Base-by-base conservation (phyloP, 495 filamentous ascomycete species). In the Tuber indicum region DNA sequence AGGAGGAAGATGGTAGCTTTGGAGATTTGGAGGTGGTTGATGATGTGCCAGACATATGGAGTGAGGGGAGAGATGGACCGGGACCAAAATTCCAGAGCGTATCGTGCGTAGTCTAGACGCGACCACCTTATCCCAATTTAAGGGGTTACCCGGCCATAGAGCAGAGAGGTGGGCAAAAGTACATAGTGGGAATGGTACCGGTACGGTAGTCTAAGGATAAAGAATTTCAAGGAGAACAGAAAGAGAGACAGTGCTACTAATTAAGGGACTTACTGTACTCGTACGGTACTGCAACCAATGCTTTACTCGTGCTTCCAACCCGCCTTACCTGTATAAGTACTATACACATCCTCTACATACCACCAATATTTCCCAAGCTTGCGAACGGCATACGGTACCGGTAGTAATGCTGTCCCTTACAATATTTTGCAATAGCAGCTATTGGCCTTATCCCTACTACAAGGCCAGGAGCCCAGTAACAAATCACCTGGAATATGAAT, bases 1-100 rank as follows among this genome's bases (percentile, higher is more conserved):
- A 73, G 41, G n/a, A 70, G 76, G 76, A 66, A 8, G 76, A 39
- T 62, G 44, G 47, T 41, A 44, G n/a, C 39, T 58, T 19, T 70
- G 32, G 44, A 14, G 46, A 49, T 36, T 19, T 36, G 58, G 26
- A 66, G 12, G 26, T 66, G 26, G 26, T 19, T 66, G 26, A 66
- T 58, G 52, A 58, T 36, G 58, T 66, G 26, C 26, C 58, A 19
- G 58, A 32, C 58, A 66, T 66, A 14, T 66, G 26, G 58, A 17
- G 23, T n/a, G 23, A 9, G 14, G 14, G 12, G 58, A 26, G 12
- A 17, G 26, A 14, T 36, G 7, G 26, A 19, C 58, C 14, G 16
- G 16, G 52, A 58, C 7, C n/a, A 10, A 7, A 26, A 14, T 14
- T 58, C 52, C 6, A 0, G 23, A 49, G 17, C 19, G 19, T n/a